phyloP scores from a whole-genome alignment of 106 monocot species.

The Xerophyta viscosa region DNA sequence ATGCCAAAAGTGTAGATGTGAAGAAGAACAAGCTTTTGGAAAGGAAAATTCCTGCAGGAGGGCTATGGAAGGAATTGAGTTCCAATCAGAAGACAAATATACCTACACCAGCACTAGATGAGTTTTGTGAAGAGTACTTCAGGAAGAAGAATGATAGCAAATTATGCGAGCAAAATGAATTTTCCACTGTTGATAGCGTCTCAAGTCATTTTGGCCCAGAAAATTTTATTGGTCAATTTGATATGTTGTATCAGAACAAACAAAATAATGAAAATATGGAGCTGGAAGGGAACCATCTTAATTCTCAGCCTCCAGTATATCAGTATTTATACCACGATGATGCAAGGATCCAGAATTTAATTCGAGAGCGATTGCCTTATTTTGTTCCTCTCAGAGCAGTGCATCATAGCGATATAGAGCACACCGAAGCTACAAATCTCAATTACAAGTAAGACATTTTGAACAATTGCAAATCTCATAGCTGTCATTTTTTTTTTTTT shows the following conservation, averaged over 20 bases:
- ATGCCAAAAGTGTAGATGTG: too few species aligned
- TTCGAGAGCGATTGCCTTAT: slow-evolving; percentile 41
- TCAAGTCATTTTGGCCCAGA: slow-evolving; percentile 23
- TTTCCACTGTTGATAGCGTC: slow-evolving; percentile 17
- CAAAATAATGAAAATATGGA: slow-evolving; percentile 1
- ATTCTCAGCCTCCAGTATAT: slow-evolving; percentile 54
- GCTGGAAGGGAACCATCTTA: slow-evolving; percentile 11
- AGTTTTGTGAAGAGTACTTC: slow-evolving; percentile 88
- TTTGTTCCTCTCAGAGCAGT: slow-evolving; percentile 55
- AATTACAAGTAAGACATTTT: slow-evolving; percentile 50
- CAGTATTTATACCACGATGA: slow-evolving; percentile 70
- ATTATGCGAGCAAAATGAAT: too few species aligned
- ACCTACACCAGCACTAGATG: slow-evolving; percentile 76
- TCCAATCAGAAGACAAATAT: slow-evolving; percentile 24
- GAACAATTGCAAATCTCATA: background rate
- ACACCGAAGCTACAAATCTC: slow-evolving; percentile 26
- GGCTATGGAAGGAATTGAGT: slow-evolving; percentile 34
- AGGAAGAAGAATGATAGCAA: slow-evolving; percentile 19
- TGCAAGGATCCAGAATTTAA: slow-evolving; percentile 40
- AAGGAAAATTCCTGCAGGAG: slow-evolving; percentile 16
- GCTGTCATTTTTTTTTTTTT: slow-evolving; percentile 1
- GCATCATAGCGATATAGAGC: slow-evolving; percentile 18
- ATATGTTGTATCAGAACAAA: slow-evolving; percentile 7
- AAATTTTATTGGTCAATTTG: slow-evolving; percentile 9
- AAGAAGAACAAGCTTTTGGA: background rate